Evolutionary conservation across 176 grass and related monocot genomes (phyloP).

Genomic region (Zoysia japonica): DNA sequence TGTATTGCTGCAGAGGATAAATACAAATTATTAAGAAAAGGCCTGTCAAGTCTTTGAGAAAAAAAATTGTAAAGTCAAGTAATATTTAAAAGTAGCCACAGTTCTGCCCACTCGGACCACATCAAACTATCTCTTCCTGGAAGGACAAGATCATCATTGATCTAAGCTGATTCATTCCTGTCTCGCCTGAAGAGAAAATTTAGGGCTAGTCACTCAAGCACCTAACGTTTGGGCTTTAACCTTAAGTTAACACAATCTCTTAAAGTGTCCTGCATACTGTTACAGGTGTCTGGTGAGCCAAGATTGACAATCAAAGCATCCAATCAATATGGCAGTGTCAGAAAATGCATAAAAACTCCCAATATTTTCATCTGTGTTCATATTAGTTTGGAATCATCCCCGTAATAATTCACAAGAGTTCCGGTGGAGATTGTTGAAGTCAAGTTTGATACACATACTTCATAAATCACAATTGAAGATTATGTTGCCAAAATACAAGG

Average conservation of each 20-base stretch:
- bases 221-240: slow-evolving; percentile 15
- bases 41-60: background rate
- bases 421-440: background rate
- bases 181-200: background rate
- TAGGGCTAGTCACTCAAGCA: background rate
- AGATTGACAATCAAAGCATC: slow-evolving; percentile 7
- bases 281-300: slow-evolving; percentile 24
- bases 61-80: background rate
- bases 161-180: background rate
- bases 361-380: background rate
- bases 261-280: background rate
- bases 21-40: slow-evolving; percentile 14
- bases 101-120: slow-evolving; percentile 4
- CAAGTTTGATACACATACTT: slow-evolving; percentile 3
- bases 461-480: slow-evolving; percentile 4
- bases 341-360: background rate
- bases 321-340: background rate
- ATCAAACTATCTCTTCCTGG: background rate
- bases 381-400: slow-evolving; percentile 10
- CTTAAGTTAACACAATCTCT: background rate
- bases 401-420: background rate
- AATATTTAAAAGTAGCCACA: slow-evolving; percentile 13
- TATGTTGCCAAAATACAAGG: slow-evolving; percentile 33
- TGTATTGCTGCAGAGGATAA: slow-evolving; percentile 47
- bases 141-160: background rate